Conservation (phyloP, 2,329 filamentous ascomycete species). For the Teratosphaeria destructans region DNA sequence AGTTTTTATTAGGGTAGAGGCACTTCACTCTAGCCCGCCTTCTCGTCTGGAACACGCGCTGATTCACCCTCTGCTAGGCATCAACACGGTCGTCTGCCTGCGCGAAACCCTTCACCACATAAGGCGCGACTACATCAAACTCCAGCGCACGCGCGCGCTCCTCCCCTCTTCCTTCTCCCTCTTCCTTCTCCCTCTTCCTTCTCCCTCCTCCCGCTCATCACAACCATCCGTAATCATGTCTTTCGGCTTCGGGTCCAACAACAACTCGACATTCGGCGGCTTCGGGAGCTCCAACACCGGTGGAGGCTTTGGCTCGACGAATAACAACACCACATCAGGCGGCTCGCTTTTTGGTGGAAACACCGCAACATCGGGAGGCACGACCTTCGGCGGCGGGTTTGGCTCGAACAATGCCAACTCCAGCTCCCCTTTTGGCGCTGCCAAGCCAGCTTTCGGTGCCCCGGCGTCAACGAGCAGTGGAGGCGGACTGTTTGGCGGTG, state of each 20-base stretch:
- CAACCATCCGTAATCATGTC: conserved; percentile 6
- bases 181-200: background rate
- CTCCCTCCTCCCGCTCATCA: background rate
- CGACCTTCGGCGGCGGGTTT: conserved; percentile 10
- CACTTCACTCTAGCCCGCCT: background rate
- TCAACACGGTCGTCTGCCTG: background rate
- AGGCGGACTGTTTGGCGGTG: conserved; percentile 18
- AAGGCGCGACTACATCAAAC: background rate
- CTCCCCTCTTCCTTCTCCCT: background rate
- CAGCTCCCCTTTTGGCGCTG: conserved; percentile 4
- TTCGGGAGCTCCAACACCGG: conserved; percentile 13
- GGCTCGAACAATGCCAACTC: conserved; percentile 10
- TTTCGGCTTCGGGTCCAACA: conserved; percentile 12
- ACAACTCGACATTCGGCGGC: conserved; percentile 11
- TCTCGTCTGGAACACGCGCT: background rate
- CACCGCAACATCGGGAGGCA: conserved; percentile 16
- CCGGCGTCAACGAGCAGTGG: conserved; percentile 19
- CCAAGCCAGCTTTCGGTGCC: conserved; percentile 18
- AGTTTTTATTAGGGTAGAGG: background rate
- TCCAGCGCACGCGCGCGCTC: background rate
- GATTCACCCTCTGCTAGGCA: background rate
- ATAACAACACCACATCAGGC: conserved; percentile 13
- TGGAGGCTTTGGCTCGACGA: conserved; percentile 11
- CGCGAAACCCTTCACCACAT: background rate
- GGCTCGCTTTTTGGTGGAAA: conserved; percentile 17